Percentiles rank a stretch among this genome's conserved stretches.
Evolutionary conservation across 2,329 filamentous ascomycete species (phyloP).

Genomic region (Pyrenophora graminea): DNA sequence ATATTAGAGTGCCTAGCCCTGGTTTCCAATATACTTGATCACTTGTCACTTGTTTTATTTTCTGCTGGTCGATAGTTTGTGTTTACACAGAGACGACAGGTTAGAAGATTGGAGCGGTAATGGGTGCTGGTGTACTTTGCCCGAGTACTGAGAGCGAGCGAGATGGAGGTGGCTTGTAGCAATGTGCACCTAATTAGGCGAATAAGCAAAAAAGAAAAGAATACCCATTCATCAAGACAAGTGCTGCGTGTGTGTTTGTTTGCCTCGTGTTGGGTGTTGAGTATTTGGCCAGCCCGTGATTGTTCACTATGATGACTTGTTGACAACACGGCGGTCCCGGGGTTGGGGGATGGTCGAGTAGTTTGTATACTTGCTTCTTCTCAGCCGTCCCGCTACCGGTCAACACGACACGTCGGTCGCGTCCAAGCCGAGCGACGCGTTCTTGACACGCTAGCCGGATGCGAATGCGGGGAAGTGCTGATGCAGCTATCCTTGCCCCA

Average conservation of each 20-base stretch:
- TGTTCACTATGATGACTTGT: background rate
- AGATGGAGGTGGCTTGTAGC: conserved; percentile 28
- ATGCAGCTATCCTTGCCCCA: conserved; percentile 7
- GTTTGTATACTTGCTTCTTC: too few species aligned
- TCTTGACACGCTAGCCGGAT: too few species aligned
- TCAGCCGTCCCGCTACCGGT: too few species aligned
- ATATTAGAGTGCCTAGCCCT: conserved; percentile 5
- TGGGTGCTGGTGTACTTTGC: conserved; percentile 27
- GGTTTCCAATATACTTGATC: conserved; percentile 29
- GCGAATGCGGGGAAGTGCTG: too few species aligned
- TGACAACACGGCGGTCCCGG: too few species aligned
- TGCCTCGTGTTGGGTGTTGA: background rate
- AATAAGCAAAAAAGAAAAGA: conserved; percentile 27
- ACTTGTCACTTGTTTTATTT: conserved; percentile 29
- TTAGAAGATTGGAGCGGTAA: conserved; percentile 25
- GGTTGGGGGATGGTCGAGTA: too few species aligned
- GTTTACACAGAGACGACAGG: conserved; percentile 21
- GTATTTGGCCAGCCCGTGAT: background rate
- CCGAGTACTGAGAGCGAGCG: conserved; percentile 26
- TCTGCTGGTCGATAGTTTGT: conserved; percentile 29
- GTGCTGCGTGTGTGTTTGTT: background rate
- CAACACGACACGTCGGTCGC: background rate
- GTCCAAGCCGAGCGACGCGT: background rate
- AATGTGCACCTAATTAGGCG: conserved; percentile 24
- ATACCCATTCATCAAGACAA: conserved; percentile 12